Evolutionary conservation across 2,329 filamentous ascomycete species (phyloP), one percentile per base, ranked within the genome.

Genomic region (Colletotrichum tanaceti): DNA sequence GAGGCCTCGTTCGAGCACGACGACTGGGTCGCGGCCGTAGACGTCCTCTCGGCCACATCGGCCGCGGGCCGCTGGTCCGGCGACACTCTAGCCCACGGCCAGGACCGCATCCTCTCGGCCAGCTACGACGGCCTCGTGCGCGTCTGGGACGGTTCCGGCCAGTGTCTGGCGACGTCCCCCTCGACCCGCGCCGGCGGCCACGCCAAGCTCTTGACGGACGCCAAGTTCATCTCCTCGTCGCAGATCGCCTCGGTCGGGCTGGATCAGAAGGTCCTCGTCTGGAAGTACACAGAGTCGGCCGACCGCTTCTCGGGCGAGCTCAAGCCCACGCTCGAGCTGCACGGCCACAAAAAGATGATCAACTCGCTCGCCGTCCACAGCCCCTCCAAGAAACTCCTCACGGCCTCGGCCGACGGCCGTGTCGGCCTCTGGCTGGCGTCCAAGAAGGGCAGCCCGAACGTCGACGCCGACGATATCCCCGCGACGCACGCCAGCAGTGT

Each of bases 1-100:
- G 90, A 97, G 73, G 91, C 94, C 14, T 96, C 92, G 76, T 99
- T 97, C 78, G 91, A 98, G 82, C 95, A 99, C 79, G 94, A 99
- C 76, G 96, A 98, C 79, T 99, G 96, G 96, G 92, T 99, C 57
- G 93, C 93, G 77, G 88, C 89, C 32, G 89, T 98, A 32, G 94
- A 98, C 78, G 87, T 97, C 5, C 83, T 97, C 28, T 94, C 93
- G 0, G 79, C 80, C 16, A 89, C 86, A 14, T 91, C 92, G 1
- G 80, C 83, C 7, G 87, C 89, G 3, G 89, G 85, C 22, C 77
- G 78, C 63, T 90, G 87, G 86, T 83, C 84, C 11, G 83, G 81
- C 57, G 82, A 82, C 57, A 77, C 78, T 54, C 81, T 86, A 74
- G 78, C 80, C 32, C 80, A 80, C 44, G 87, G 89, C 24, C 88